Evolutionary conservation across 495 filamentous ascomycete genomes (phyloP).

Genomic region (Annulohypoxylon bovei): DNA sequence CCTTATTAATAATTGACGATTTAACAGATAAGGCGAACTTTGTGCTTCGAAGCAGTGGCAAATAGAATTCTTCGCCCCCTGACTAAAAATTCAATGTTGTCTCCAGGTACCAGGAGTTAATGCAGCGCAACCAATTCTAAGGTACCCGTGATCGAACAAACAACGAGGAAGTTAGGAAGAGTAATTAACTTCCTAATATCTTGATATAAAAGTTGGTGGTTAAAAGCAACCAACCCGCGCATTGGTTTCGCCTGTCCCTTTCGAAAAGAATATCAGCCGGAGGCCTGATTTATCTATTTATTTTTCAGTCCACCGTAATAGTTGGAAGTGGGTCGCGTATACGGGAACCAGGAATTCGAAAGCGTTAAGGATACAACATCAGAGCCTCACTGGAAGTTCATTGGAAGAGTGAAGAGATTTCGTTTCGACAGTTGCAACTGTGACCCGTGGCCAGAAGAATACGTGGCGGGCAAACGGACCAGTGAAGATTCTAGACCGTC

Average conservation of each 20-base stretch:
- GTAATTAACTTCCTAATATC: not conserved
- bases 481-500: slow-evolving; percentile 22
- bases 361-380: slow-evolving; percentile 26
- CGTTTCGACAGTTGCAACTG: slow-evolving; percentile 30
- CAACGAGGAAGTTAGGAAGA: not conserved
- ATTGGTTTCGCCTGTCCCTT: not conserved
- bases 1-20: not conserved
- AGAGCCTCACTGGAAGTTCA: slow-evolving; percentile 25
- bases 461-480: slow-evolving; percentile 33
- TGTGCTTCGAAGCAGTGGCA: slow-evolving; percentile 23
- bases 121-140: slow-evolving; percentile 7
- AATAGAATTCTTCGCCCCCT: slow-evolving; percentile 23
- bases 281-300: slow-evolving; percentile 9
- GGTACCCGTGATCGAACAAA: slow-evolving; percentile 7
- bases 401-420: slow-evolving; percentile 18
- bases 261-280: slow-evolving; percentile 24
- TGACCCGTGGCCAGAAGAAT: slow-evolving; percentile 18
- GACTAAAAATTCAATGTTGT: slow-evolving; percentile 7
- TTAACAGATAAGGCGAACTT: not conserved
- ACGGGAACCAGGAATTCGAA: slow-evolving; percentile 13
- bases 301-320: slow-evolving; percentile 14
- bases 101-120: not conserved
- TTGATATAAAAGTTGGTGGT: slow-evolving; percentile 10
- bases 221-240: not conserved
- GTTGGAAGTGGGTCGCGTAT: slow-evolving; percentile 34